Evolutionary conservation across 2,329 filamentous ascomycete species (phyloP).

Genomic region (Sporothrix mexicana): DNA sequence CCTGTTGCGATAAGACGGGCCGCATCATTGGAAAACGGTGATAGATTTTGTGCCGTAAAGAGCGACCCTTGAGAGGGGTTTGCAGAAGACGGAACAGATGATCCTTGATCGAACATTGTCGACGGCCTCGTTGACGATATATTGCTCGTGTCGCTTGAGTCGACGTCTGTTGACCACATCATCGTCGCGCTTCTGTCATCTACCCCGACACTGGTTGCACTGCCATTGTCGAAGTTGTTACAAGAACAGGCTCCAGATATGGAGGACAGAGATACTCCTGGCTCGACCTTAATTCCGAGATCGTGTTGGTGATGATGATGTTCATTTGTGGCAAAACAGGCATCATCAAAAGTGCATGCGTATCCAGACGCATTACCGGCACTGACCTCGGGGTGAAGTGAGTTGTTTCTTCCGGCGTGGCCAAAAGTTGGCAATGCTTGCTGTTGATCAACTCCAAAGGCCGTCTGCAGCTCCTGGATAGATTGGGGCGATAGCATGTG

Average conservation of each 20-base stretch:
- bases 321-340: constrained; percentile 13
- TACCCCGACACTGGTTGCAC: background rate
- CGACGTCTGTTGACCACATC: constrained; percentile 34
- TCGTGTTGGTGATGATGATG: constrained; percentile 30
- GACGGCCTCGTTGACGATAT: constrained; percentile 30
- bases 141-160: constrained; percentile 28
- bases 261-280: background rate
- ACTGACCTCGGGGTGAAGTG: background rate
- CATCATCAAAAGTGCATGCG: constrained; percentile 13
- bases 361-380: background rate
- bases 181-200: constrained; percentile 23
- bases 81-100: constrained; percentile 24
- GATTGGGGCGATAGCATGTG: constrained; percentile 7
- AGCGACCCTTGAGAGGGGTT: constrained; percentile 29
- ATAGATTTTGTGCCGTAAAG: constrained; percentile 7
- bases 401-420: background rate
- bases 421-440: constrained; percentile 11
- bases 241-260: constrained; percentile 23
- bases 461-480: background rate
- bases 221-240: background rate
- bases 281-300: background rate
- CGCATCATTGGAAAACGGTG: background rate
- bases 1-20: constrained; percentile 17
- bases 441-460: background rate
- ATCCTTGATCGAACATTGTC: constrained; percentile 27